Evolutionary conservation across 1,284 basidiomycete genomes (phyloP), one percentile per base, ranked within the genome.

Genomic region (Microbotryum scabiosae): DNA sequence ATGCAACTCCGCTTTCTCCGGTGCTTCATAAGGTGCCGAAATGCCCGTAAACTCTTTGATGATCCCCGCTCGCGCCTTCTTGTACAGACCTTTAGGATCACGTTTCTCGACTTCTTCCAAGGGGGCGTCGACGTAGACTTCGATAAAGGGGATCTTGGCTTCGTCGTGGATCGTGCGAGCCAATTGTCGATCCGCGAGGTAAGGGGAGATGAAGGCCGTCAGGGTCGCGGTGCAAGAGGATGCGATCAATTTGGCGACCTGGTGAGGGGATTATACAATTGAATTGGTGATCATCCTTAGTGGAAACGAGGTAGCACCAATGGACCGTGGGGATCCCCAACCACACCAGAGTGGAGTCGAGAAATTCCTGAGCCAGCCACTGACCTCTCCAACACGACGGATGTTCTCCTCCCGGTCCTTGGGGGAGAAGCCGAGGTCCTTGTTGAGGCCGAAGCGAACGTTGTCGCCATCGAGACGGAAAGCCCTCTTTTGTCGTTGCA

Each of bases 41-140:
- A 99, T 87, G 14, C 96, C 94, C 51, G 96, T 99, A 78, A 98
- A 97, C 66, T 97, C 94, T 82, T 93, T 94, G 74, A 99, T 97
- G 78, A 94, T 89, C 25, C 96, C 94, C 1, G 88, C 85, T 64
- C 93, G 80, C 6, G 96, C 96, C 77, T 93, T 97, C 80, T 92
- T 96, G 80, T 98, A 99, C 61, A 98, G 78, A 0, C 94, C 96
- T 77, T 99, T 99, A 6, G 96, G 96, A 76, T 99, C 94, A 55
- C 96, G 84, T 73, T 83, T 78, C 77, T 98, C 96, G 44, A 90
- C 91, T 48, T 96, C 85, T 53, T 80, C 76, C 47, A 99, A 81
- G 14, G 92, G 90, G 1, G 92, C 93, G 75, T 98, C 94, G 56
- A 97, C 81, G 73, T 86, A 99, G 30, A 98, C 92, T 76, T 97